Base-by-base conservation (phyloP, 164 flowering plant genomes). In the Houttuynia cordata region DNA sequence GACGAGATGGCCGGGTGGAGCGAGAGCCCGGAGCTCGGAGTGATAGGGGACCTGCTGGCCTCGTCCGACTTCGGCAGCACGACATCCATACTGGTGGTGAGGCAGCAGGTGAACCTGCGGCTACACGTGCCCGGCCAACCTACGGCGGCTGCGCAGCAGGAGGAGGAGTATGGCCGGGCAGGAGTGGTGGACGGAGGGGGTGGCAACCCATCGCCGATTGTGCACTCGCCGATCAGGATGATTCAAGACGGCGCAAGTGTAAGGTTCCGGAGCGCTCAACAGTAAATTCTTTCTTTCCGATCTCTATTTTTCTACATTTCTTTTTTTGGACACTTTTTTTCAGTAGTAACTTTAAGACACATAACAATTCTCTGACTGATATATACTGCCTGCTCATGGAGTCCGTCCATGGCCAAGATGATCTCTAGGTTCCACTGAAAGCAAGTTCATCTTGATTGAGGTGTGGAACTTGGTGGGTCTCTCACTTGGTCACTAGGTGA, bases 1-100 rank as follows among this genome's bases (percentile, higher is more conserved):
- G 21, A 18, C 18, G 15, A 19, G 1, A 22, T 25, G 59, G 78
- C 67, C 25, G 93, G 83, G 30, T 81, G 82, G 88, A 83, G 82
- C 67, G 86, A 86, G 49, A 81, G 87, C 64, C 88, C 91, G 1
- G 96, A 86, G 67, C 34, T 86, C 12, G 93, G 96, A 3, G 81
- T 83, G 0, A 61, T 86, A 1, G 96, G 96, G 0, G 91, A 84
- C 57, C 75, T 86, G 22, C 79, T 88, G 0, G 74, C 96, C 0
- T 82, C 81, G 24, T 64, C 85, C 10, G 83, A 78, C 60, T 83
- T 80, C 60, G 72, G 49, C 49, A 10, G 12, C 49, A 45, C 8
- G 17, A 45, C 49, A 3, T 45, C 49, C 17, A 45, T 45, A 45
- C 17, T 45, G 49, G 49, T 45, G 49, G 17, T 45, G 17, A 10